Evolutionary conservation across 179 eudicot genomes (phyloP).

Genomic region (Gypsophila paniculata): DNA sequence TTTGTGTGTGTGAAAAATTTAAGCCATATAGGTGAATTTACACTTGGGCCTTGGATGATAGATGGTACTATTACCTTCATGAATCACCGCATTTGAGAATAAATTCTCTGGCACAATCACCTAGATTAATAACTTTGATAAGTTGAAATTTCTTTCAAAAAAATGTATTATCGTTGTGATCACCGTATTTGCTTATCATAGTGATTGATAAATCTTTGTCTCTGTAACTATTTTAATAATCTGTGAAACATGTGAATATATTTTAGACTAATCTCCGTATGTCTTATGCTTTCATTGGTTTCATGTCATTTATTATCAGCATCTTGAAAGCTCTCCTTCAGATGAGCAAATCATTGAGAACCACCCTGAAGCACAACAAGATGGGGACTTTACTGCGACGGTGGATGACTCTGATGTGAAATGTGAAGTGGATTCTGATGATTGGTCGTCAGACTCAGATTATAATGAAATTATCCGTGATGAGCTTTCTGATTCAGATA

Average conservation of each 20-base stretch:
- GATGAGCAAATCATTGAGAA: slow-evolving; percentile 27
- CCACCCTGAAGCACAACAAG: slow-evolving; percentile 20
- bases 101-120: neutral
- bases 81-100: neutral
- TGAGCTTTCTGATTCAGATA: slow-evolving; percentile 58
- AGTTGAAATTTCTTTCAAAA: no score
- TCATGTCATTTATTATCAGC: slow-evolving; percentile 31
- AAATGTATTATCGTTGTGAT: no score
- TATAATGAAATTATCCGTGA: slow-evolving; percentile 38
- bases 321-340: slow-evolving; percentile 47
- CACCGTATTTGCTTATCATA: neutral
- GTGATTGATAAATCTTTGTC: neutral
- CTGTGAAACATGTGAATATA: neutral
- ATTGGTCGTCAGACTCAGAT: slow-evolving; percentile 54
- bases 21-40: neutral
- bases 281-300: neutral
- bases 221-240: slow-evolving; percentile 3
- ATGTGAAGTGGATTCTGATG: slow-evolving; percentile 41
- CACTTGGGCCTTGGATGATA: neutral
- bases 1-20: neutral
- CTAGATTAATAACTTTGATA: neutral
- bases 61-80: neutral
- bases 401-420: slow-evolving; percentile 29
- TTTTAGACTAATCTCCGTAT: no score
- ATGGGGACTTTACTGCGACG: slow-evolving; percentile 18